A percentile compares a stretch with the other conserved stretches of the same genome.
Conservation (phyloP, 2,329 filamentous ascomycete genomes). For the Curvularia verruculosa region DNA sequence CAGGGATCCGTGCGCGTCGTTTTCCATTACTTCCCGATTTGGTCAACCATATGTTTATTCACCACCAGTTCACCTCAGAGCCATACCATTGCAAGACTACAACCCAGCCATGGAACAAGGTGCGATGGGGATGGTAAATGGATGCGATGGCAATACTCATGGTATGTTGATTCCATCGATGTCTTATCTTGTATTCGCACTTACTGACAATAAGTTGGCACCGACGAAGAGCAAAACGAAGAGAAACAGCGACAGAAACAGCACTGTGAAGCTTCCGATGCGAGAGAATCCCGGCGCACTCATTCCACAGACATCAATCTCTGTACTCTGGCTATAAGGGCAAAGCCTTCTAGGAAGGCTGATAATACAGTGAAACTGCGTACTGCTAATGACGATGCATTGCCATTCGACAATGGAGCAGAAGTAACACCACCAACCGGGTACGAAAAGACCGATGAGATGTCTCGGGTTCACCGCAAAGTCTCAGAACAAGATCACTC, state of each 20-base stretch:
- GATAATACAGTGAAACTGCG: neutral
- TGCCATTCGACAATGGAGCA: neutral
- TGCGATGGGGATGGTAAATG: conserved; percentile 38
- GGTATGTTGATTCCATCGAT: conserved; percentile 39
- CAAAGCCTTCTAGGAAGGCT: neutral
- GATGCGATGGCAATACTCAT: conserved; percentile 52
- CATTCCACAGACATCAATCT: conserved; percentile 35
- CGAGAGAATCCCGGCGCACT: conserved; percentile 26
- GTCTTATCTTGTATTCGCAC: neutral
- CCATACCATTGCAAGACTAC: neutral
- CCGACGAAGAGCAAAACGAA: conserved; percentile 37
- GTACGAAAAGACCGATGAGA: conserved; percentile 6
- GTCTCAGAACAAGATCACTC: conserved; percentile 23
- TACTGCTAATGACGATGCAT: neutral
- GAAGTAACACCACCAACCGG: neutral
- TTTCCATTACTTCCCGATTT: conserved; percentile 17
- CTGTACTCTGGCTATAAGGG: conserved; percentile 20
- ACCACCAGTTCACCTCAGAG: neutral
- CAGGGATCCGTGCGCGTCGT: conserved; percentile 19
- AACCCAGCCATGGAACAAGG: conserved; percentile 31
- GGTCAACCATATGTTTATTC: conserved; percentile 17
- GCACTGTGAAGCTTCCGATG: conserved; percentile 23
- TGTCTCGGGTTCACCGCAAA: conserved; percentile 17
- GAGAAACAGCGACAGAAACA: conserved; percentile 32
- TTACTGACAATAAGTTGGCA: conserved; percentile 29